Evolutionary conservation across 257 asterid genomes (phyloP), one percentile per base, ranked within the genome.

Genomic region (Gentiana dahurica): DNA sequence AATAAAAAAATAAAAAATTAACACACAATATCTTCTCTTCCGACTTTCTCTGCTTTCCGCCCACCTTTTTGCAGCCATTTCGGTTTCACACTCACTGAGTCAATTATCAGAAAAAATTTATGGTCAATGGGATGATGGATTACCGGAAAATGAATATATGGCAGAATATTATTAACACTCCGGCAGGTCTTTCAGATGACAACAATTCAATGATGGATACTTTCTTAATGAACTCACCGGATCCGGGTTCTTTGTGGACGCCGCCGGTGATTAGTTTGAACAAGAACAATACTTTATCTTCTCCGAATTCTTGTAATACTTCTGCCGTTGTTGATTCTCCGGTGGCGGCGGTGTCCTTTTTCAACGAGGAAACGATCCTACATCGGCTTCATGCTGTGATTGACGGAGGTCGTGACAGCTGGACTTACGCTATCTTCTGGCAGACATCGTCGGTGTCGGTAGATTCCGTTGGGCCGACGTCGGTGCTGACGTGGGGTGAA

Each of bases 351-450:
- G 47, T 54, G 7, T 74, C 78, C 24, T 34, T 63, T 10, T 79
- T 89, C 55, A 86, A 56, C 49, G 93, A 77, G 13, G 97, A 89
- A 12, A 80, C 82, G 2, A 81, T 89, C 4, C 97, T 86, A 67
- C 93, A 84, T 60, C 82, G 94, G 2, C 83, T 89, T 1, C 87
- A 69, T 10, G 51, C 90, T 12, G 34, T 89, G 36, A 86, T 89
- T 37, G 97, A 89, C 13, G 86, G 87, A 57, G 82, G 90, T 2
- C 62, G 59, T 2, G 94, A 89, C 68, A 62, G 74, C 72, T 89
- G 95, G 95, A 87, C 97, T 2, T 89, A 89, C 55, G 95, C 95
- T 0, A 89, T 89, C 8, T 89, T 89, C 78, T 89, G 97, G 97
- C 95, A 89, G 51, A 71, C 82, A 0, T 80, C 95, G 1, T 83